Conservation (phyloP, 2,329 filamentous ascomycete genomes). For the Ceratocystis lukuohia region DNA sequence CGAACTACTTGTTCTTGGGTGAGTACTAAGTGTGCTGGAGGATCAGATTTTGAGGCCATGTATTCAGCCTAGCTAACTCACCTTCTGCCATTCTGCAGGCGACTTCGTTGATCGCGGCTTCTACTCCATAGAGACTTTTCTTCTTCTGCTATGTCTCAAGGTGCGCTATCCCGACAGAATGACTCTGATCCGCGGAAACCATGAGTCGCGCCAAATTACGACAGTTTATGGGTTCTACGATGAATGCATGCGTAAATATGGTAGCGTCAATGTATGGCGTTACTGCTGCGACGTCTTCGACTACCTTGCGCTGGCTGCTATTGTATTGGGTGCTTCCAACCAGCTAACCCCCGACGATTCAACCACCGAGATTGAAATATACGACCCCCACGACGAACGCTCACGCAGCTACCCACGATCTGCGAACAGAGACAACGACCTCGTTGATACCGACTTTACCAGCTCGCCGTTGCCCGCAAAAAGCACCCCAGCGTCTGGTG, state of each 20-base stretch:
- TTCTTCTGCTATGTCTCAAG: constrained; percentile 89
- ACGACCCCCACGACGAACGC: constrained; percentile 68
- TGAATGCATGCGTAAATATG: constrained; percentile 90
- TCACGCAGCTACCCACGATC: constrained; percentile 34
- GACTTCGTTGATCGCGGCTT: constrained; percentile 97
- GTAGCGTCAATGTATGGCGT: constrained; percentile 90
- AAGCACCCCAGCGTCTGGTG: constrained; percentile 22
- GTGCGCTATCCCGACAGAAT: constrained; percentile 95
- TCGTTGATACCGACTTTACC: constrained; percentile 3
- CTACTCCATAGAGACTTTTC: constrained; percentile 93
- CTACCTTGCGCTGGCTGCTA: constrained; percentile 79
- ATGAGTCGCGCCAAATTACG: constrained; percentile 93
- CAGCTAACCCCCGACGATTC: constrained; percentile 45
- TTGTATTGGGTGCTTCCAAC: constrained; percentile 77
- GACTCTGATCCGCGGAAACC: constrained; percentile 87
- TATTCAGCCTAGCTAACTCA: constrained; percentile 8
- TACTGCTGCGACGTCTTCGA: constrained; percentile 98
- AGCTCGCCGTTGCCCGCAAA: constrained; percentile 9
- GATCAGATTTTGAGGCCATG: constrained; percentile 3
- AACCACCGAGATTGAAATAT: constrained; percentile 83
- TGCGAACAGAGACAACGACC: constrained; percentile 1
- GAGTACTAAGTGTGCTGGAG: constrained; percentile 20
- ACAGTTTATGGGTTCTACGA: constrained; percentile 98
- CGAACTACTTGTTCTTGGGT: constrained; percentile 96
- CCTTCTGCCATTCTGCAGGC: constrained; percentile 35